Evolutionary conservation across 2,329 filamentous ascomycete species (phyloP), one percentile per base, ranked within the genome.

Genomic region (Stagonosporopsis vannaccii): DNA sequence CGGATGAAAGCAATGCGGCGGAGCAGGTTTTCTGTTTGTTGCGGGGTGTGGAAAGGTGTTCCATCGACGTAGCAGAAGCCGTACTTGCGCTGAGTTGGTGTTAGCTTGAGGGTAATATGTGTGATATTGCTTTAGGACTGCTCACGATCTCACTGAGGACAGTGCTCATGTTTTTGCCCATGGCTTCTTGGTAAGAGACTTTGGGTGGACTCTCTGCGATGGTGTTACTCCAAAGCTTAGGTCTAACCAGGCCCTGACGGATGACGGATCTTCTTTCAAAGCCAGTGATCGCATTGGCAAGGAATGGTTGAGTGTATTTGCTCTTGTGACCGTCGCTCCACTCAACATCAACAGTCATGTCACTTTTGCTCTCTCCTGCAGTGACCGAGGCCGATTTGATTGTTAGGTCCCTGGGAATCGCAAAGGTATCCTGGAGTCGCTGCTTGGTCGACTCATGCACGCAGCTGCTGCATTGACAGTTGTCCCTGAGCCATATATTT

Each of bases 1-100:
- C 93, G 86, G 67, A 98, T 93, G 61, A 94, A 94, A 0, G 92
- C 86, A 61, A 99, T 96, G 51, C 87, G 86, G 69, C 91, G 84
- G 2, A 98, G 81, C 1, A 97, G 81, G n/a, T 79, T 73, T 75
- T 94, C 77, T 0, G 93, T 97, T 6, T 87, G 84, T 61, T 88
- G 82, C 0, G 91, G 90, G 5, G 83, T 83, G 1, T 61, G 41
- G 20, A 60, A 55, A 12, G 92, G 91, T 13, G 89, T 89, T 39
- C 82, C 80, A 43, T 87, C 82, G 15, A 97, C 85, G 69, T 94
- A 94, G 65, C 84, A 90, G 71, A 96, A 92, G 3, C 94, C 93
- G 60, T 84, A 85, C 58, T 78, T 74, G 56, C 84, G 84, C 90
- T 93, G 59, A 23, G 6, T 3, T 13, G 13, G 17, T 28, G 36